phyloP scores from a whole-genome alignment of 495 filamentous ascomycete genomes.

The Letharia columbiana region DNA sequence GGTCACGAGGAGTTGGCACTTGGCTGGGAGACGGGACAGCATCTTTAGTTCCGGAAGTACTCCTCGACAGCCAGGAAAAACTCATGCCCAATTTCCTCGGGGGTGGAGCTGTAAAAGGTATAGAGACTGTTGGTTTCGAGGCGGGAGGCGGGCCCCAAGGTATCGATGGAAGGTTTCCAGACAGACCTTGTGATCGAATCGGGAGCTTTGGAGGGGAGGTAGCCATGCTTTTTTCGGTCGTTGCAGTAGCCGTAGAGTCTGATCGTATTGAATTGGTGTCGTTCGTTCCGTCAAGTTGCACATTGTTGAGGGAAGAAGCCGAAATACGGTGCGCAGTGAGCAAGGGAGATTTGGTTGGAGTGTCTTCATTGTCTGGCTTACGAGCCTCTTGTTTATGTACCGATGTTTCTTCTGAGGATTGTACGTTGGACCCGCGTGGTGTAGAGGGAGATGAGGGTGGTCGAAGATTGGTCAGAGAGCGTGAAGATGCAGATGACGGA shows the following conservation, averaged over 20 bases:
- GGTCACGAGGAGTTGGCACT: slow-evolving; percentile 33
- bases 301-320: slow-evolving; percentile 57
- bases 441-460: slow-evolving; percentile 29
- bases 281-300: slow-evolving; percentile 54
- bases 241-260: slow-evolving; percentile 23
- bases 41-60: slow-evolving; percentile 54
- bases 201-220: slow-evolving; percentile 45
- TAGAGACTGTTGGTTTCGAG: slow-evolving; percentile 35
- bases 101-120: slow-evolving; percentile 34
- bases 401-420: not conserved
- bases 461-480: slow-evolving; percentile 44
- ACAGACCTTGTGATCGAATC: slow-evolving; percentile 41
- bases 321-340: slow-evolving; percentile 57
- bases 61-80: slow-evolving; percentile 79
- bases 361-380: slow-evolving; percentile 29
- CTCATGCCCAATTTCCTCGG: slow-evolving; percentile 66
- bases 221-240: slow-evolving; percentile 31
- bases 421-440: slow-evolving; percentile 17
- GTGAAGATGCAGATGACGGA: slow-evolving; percentile 30
- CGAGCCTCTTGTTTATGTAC: slow-evolving; percentile 25
- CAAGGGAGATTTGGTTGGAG: slow-evolving; percentile 41
- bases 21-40: slow-evolving; percentile 43
- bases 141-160: slow-evolving; percentile 43
- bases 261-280: slow-evolving; percentile 32
- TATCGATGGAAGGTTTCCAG: slow-evolving; percentile 43